A percentile compares a stretch with the other conserved stretches of the same genome.
Conservation (phyloP, 192 early-diverging fungal genomes). For the Geranomyces variabilis region DNA sequence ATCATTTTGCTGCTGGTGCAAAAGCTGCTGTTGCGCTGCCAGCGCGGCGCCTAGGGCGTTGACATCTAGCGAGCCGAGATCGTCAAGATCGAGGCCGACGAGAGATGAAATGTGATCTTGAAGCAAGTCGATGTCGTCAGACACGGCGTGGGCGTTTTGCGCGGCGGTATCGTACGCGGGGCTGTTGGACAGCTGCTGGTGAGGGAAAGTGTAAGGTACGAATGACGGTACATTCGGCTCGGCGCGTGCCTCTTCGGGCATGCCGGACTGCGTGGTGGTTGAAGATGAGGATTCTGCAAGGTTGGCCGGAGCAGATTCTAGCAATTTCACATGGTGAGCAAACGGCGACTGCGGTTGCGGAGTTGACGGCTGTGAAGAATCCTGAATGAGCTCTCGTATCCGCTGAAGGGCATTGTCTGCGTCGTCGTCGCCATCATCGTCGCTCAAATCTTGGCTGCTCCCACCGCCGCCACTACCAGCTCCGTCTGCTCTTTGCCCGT, state of each 20-base stretch:
- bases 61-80: background rate
- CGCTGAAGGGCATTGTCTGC: background rate
- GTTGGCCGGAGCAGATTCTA: background rate
- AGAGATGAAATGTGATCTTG: conserved; percentile 42
- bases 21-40: background rate
- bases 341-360: background rate
- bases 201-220: background rate
- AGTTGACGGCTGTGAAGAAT: conserved; percentile 3
- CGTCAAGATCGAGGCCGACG: conserved; percentile 31
- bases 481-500: background rate
- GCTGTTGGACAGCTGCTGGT: conserved; percentile 19
- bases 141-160: conserved; percentile 25
- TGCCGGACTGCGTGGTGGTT: background rate
- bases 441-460: background rate
- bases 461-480: background rate
- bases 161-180: conserved; percentile 5
- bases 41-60: background rate
- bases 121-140: conserved; percentile 49
- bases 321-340: background rate
- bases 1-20: background rate
- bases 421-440: conserved; percentile 10
- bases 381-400: background rate
- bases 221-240: background rate
- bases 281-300: background rate
- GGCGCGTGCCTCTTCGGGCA: background rate